Conservation (phyloP, 2,329 filamentous ascomycete species). For the Chaetomium sp. region DNA sequence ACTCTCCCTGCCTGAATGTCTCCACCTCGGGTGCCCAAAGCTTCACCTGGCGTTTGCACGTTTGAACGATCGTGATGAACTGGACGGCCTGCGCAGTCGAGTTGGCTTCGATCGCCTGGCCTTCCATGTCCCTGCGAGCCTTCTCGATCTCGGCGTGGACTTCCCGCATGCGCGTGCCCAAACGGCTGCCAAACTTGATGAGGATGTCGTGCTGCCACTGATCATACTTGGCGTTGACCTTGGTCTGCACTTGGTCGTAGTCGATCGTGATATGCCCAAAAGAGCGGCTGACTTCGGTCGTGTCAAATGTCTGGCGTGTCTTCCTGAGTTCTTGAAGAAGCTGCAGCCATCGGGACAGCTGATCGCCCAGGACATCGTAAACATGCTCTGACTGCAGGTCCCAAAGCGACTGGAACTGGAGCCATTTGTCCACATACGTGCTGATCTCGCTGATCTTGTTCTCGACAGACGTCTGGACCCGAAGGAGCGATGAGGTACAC, state of each 20-base stretch:
- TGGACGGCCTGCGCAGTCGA: slow-evolving; percentile 96
- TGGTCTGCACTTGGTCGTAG: slow-evolving; percentile 97
- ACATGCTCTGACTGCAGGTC: slow-evolving; percentile 94
- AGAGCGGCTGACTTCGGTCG: slow-evolving; percentile 82
- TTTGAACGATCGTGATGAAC: slow-evolving; percentile 97
- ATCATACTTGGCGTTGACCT: slow-evolving; percentile 98
- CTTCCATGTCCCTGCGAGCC: slow-evolving; percentile 82
- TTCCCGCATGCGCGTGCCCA: slow-evolving; percentile 86
- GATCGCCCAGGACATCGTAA: slow-evolving; percentile 84
- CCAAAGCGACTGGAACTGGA: slow-evolving; percentile 98
- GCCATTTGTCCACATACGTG: slow-evolving; percentile 91
- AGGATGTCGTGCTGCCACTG: slow-evolving; percentile 99
- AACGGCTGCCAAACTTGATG: slow-evolving; percentile 81
- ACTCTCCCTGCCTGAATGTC: slow-evolving; percentile 91
- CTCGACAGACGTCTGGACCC: slow-evolving; percentile 79
- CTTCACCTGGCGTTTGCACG: slow-evolving; percentile 89
- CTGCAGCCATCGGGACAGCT: slow-evolving; percentile 88
- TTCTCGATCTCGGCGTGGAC: slow-evolving; percentile 88
- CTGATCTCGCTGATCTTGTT: slow-evolving; percentile 73
- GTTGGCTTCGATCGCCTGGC: slow-evolving; percentile 84
- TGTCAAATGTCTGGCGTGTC: slow-evolving; percentile 93
- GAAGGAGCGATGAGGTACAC: slow-evolving; percentile 71
- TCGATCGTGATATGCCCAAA: slow-evolving; percentile 95
- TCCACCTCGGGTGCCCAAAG: slow-evolving; percentile 94
- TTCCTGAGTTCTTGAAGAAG: slow-evolving; percentile 95